Percentiles rank a stretch among this genome's conserved stretches.
Evolutionary conservation across 805 yeast genomes (phyloP).

Genomic region (Barnettozyma populi): DNA sequence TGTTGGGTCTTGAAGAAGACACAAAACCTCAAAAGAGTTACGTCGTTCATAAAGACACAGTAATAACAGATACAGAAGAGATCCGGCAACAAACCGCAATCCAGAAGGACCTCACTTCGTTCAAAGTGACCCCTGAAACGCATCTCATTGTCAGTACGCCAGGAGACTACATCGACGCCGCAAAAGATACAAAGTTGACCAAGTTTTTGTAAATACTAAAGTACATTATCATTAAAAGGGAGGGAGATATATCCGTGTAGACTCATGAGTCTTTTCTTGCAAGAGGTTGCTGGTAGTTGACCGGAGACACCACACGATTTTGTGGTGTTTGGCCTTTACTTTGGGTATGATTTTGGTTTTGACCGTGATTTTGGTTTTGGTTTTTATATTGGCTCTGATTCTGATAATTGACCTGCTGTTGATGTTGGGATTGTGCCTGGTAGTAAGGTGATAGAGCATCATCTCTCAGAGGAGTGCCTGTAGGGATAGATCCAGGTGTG

Average conservation of each 20-base stretch:
- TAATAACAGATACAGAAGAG: constrained; percentile 12
- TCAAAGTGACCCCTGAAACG: constrained; percentile 27
- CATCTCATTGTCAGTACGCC: constrained; percentile 35
- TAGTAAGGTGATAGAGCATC: not conserved
- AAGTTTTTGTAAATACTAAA: constrained; percentile 29
- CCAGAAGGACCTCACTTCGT: constrained; percentile 25
- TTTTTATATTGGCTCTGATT: not conserved
- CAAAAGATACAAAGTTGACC: constrained; percentile 31
- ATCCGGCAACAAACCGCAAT: constrained; percentile 25
- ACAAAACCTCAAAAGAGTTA: not conserved
- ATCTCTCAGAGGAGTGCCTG: not conserved
- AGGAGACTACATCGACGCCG: constrained; percentile 35
- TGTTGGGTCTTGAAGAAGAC: constrained; percentile 11
- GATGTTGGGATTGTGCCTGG: not conserved
- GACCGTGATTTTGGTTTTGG: not conserved
- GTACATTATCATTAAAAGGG: not conserved
- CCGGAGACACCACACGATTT: not conserved
- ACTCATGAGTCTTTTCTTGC: not conserved
- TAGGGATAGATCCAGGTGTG: not conserved
- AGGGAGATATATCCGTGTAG: not conserved
- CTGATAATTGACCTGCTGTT: not conserved
- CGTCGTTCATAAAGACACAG: constrained; percentile 1
- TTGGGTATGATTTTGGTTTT: not conserved
- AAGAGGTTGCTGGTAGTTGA: not conserved
- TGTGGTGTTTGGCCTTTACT: not conserved